A percentile compares a stretch with the other conserved stretches of the same genome.
These are phyloP conservation scores for Novymonas esmeraldas DNA, from an alignment of 208 protist species.

Conservation along the genomic window DNA sequence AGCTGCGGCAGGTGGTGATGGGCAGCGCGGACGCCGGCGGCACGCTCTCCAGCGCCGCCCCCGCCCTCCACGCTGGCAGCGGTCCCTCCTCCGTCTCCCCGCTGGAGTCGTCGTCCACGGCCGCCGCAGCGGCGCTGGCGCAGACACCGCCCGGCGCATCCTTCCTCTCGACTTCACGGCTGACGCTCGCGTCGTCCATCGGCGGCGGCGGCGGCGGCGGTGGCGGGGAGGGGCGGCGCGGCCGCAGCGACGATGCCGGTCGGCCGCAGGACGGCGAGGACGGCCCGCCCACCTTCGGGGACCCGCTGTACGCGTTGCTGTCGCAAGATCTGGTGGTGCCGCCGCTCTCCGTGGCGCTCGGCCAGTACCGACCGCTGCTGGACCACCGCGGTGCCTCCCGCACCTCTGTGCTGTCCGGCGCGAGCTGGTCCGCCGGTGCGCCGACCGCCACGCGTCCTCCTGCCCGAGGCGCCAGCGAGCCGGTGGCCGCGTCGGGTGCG, in stretches of 20 bases:
- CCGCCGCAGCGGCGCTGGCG: neutral
- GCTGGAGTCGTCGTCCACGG: neutral
- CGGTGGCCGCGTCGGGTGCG: neutral
- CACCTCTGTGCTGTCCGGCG: neutral
- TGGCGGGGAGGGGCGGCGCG: neutral
- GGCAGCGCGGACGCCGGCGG: constrained; percentile 1
- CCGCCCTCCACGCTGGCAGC: neutral
- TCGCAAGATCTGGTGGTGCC: constrained; percentile 17
- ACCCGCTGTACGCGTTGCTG: constrained; percentile 9
- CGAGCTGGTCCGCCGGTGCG: neutral
- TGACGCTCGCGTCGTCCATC: constrained; percentile 2
- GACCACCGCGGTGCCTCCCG: neutral
- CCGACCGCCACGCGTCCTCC: neutral
- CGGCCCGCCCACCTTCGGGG: neutral
- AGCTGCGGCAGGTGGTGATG: neutral
- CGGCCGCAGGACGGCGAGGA: neutral
- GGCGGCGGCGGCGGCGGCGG: neutral
- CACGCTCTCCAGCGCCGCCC: neutral
- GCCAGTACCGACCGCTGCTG: constrained; percentile 15
- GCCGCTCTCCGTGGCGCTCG: constrained; percentile 11
- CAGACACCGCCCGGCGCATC: neutral
- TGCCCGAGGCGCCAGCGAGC: constrained; percentile 1
- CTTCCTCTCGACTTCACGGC: constrained; percentile 6
- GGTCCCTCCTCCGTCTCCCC: neutral
- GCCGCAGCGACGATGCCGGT: neutral